Base-by-base conservation (phyloP, 306 rosid species). In the Acacia acuminata region DNA sequence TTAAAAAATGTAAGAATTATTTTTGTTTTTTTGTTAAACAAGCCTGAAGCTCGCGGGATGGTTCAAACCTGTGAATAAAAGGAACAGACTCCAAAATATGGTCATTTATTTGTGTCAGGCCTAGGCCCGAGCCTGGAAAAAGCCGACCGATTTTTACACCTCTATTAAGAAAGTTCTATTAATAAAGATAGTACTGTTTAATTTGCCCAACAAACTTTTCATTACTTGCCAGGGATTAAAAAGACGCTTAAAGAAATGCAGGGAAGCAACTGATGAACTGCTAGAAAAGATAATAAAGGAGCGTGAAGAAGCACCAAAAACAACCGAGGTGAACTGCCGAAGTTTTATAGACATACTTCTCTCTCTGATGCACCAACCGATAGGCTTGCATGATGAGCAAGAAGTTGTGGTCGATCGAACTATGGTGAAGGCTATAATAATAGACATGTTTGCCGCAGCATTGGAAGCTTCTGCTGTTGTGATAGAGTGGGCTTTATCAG, bases 401-500 rank as follows among this genome's bases (percentile, higher is more conserved):
- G 43, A 36, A 25, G 10, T n/a, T 25, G 53, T 60, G 19, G 3
- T 77, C 0, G 42, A 77, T 58, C 79, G 79, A 25, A 71, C 75
- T 14, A 47, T 48, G 56, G 76, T 75, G 7, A 86, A 86, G 43
- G 88, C 86, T 34, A 51, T 86, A n/a, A 2, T 85, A 24, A 0
- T 78, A 2, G 84, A 86, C 30, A 70, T 82, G 84, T 51, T 87
- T 32, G 14, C 20, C 0, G 86, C 27, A 3, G 61, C 86, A 47
- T 34, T 53, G 42, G 63, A 82, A 60, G 36, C 84, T 45, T 25
- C 65, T 47, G 55, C 82, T 15, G 63, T 20, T 0, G 3, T 44
- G 1, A 22, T 82, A 0, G 77, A 78, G 4, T 87, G 90, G 90
- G 75, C 43, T 22, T 45, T 87, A 7, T 50, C 88, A 1, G 86